These are phyloP conservation scores for Gossypium longicalyx DNA, from an alignment of 345 rosid genomes.

Conservation along the genomic window DNA sequence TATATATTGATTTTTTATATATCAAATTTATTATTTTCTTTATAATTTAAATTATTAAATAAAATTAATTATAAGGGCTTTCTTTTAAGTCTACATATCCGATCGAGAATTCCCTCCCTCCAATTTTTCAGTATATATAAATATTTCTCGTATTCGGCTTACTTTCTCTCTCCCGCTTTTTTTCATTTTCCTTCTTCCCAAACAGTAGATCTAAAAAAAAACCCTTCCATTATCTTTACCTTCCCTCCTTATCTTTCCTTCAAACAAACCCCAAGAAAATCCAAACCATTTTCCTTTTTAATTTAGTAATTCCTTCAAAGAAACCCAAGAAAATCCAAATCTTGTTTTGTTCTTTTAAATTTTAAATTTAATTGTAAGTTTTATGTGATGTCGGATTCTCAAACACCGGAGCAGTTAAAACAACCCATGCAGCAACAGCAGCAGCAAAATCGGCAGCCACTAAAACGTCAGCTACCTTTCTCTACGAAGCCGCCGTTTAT, in stretches of 20 bases:
- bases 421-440: conserved; percentile 28
- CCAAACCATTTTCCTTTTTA: background rate
- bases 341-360: background rate
- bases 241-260: background rate
- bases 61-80: background rate
- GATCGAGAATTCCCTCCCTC: conserved; percentile 63
- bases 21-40: background rate
- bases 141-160: conserved; percentile 58
- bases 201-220: conserved; percentile 32
- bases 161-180: conserved; percentile 39
- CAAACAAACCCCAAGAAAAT: conserved; percentile 19
- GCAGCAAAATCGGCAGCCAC: conserved; percentile 20
- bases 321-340: background rate
- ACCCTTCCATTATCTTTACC: conserved; percentile 11
- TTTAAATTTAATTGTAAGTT: background rate
- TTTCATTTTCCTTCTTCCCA: conserved; percentile 38
- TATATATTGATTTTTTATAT: background rate
- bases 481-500: conserved; percentile 68
- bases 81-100: background rate
- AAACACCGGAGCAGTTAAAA: conserved; percentile 25
- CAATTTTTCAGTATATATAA: background rate
- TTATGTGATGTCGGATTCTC: conserved; percentile 3
- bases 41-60: background rate
- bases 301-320: background rate
- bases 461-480: conserved; percentile 50